Evolutionary conservation across 116 monocot genomes (phyloP), one percentile per base, ranked within the genome.

Genomic region (Thalassia testudinum): DNA sequence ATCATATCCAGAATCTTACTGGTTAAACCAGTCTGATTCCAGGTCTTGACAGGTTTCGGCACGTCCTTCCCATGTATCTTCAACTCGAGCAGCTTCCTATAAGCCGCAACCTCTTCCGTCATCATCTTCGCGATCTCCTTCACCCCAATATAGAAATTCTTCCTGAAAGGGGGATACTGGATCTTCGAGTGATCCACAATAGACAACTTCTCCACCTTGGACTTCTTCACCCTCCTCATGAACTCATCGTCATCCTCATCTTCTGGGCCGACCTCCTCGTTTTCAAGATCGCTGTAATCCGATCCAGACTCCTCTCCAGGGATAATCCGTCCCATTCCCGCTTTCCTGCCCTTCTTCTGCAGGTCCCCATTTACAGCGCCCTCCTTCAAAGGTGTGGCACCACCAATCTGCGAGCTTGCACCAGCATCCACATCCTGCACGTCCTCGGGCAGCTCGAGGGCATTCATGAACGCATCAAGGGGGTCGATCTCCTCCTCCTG

Each of bases 231-330:
- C 14, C 87, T 62, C 53, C 84, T 93, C 64, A 93, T 69, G 62
- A 93, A 93, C 21, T 93, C 93, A 18, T 93, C 93, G 42, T 93
- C 93, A 62, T 87, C 76, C 67, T 87, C 87, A 47, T 93, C 93
- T 62, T 93, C 93, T 0, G 34, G 29, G 20, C 58, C 47, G 8
- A 43, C 77, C 27, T 72, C 81, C 16, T 83, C 81, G 38, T 83
- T 65, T 21, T 79, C 80, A 21, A 61, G 54, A 61, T 78, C 78
- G 28, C 52, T 74, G 53, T 75, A 78, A 51, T 93, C 92, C 22
- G 72, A 71, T 7, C 76, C 87, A 16, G 92, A 93, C 55, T 83
- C 84, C 27, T 93, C 93, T 25, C 87, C 87, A 6, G 66, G 87
- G 34, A 93, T 74, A 38, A 93, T 93, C 30, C 92, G 80, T 8